phyloP scores from a whole-genome alignment of 1,284 basidiomycete genomes.

The Afroboletus lepidellus region DNA sequence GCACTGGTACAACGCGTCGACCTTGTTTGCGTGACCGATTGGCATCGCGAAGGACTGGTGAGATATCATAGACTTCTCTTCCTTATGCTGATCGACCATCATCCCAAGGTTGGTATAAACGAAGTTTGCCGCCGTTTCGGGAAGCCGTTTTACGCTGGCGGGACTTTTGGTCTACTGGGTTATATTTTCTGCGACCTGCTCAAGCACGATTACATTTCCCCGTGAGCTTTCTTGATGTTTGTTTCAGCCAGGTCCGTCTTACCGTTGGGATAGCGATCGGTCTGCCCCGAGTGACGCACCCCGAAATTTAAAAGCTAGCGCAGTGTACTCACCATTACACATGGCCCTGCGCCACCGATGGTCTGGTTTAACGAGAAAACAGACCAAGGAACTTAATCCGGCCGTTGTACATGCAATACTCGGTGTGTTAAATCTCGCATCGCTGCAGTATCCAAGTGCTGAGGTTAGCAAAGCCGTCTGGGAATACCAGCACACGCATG shows the following conservation, averaged over 20 bases:
- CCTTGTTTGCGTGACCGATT: constrained; percentile 83
- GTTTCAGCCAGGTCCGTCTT: constrained; percentile 11
- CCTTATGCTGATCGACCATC: constrained; percentile 14
- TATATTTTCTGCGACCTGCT: constrained; percentile 95
- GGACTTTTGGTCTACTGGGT: constrained; percentile 87
- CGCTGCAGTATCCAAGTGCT: constrained; percentile 9
- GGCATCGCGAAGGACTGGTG: constrained; percentile 67
- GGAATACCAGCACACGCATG: constrained; percentile 72
- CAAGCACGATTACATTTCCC: constrained; percentile 79
- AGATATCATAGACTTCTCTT: constrained; percentile 34
- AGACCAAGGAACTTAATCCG: constrained; percentile 80
- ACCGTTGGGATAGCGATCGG: constrained; percentile 50
- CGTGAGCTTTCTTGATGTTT: constrained; percentile 50
- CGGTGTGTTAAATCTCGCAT: constrained; percentile 46
- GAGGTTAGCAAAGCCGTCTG: constrained; percentile 63
- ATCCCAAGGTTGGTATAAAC: constrained; percentile 71
- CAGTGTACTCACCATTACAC: constrained; percentile 65
- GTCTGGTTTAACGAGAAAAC: constrained; percentile 63
- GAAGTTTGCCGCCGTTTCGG: constrained; percentile 65
- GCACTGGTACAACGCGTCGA: constrained; percentile 65
- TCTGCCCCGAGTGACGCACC: constrained; percentile 59
- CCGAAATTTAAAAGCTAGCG: constrained; percentile 61
- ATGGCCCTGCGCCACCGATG: constrained; percentile 71
- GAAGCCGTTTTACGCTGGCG: constrained; percentile 86
- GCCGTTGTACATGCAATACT: constrained; percentile 68